Evolutionary conservation across 805 yeast genomes (phyloP), one percentile per base, ranked within the genome.

Genomic region (Pichia nakasei): DNA sequence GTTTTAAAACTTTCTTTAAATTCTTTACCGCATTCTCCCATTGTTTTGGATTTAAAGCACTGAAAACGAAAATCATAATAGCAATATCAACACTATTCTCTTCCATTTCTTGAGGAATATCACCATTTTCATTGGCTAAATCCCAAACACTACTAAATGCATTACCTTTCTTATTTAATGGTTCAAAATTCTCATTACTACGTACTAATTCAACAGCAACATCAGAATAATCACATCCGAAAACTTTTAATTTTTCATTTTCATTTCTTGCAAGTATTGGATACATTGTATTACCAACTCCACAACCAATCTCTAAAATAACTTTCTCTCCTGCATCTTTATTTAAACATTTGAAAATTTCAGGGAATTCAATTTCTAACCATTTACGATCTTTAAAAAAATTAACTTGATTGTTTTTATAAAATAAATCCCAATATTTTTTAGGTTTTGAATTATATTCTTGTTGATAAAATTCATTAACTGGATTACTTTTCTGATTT

Each of bases 331-430:
- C 83, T 7, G 81, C 71, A 51, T 80, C 83, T 21, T 75, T 73
- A 49, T 78, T 76, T 4, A 95, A 86, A 6, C 86, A 83, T 48
- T 80, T 82, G 57, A 83, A 91, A 31, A 93, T 64, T 13, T 76
- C 67, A 1, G 98, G 98, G 51, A 93, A 93, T 65, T 93, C 98
- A 39, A 91, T 82, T 59, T 85, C 87, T 47, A 93, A 70, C 98
- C 98, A 93, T 58, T 86, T 89, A 53, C 98, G 73, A 63, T 93
- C 96, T 61, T 93, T 93, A 72, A 93, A 93, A 66, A 93, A 93
- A 63, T 91, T 93, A 53, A 86, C 96, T 54, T 75, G 78, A 63
- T 93, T 91, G 59, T 89, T 85, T 54, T 82, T 81, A 62, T 93
- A 93, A 59, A 93, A 93, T 8, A 84, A 75, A 62, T 93, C 96